Conservation (phyloP, 768 basidiomycete genomes). For the Lentinula detonsa region DNA sequence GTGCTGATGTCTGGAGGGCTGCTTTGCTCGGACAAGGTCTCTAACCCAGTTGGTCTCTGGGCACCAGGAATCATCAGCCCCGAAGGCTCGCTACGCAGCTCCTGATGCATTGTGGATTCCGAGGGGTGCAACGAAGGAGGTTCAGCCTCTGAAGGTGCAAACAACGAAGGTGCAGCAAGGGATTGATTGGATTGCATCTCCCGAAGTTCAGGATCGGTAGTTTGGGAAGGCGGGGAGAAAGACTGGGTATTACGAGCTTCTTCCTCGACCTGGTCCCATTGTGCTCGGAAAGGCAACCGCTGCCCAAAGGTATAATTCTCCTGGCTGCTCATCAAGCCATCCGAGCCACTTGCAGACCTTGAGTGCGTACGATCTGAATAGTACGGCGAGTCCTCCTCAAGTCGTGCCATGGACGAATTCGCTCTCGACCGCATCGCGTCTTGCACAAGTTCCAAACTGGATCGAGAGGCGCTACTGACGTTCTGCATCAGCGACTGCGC, state of each 20-base stretch:
- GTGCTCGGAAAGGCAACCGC: conserved; percentile 35
- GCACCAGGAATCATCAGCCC: conserved; percentile 18
- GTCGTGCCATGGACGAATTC: conserved; percentile 62
- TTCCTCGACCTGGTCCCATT: conserved; percentile 17
- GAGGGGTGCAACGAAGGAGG: conserved; percentile 12
- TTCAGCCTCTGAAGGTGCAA: background rate
- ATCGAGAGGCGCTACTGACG: conserved; percentile 53
- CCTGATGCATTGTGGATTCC: conserved; percentile 12
- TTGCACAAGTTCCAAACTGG: conserved; percentile 53
- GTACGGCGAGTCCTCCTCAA: conserved; percentile 46
- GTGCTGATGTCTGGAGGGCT: conserved; percentile 63
- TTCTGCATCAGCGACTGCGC: conserved; percentile 65
- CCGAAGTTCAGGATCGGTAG: background rate
- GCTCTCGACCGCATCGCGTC: conserved; percentile 43
- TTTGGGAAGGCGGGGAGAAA: background rate
- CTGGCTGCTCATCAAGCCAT: conserved; percentile 39
- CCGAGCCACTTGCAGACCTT: conserved; percentile 44
- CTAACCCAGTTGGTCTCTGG: conserved; percentile 4
- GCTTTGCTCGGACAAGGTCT: conserved; percentile 18
- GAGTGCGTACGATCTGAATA: conserved; percentile 37
- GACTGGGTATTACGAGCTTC: background rate
- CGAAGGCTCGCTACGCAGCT: conserved; percentile 10
- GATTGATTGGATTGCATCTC: conserved; percentile 7
- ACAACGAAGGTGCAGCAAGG: conserved; percentile 5
- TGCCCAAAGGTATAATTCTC: conserved; percentile 79